phyloP scores from a whole-genome alignment of 2,329 filamentous ascomycete species.

The Colletotrichum theobromicola region DNA sequence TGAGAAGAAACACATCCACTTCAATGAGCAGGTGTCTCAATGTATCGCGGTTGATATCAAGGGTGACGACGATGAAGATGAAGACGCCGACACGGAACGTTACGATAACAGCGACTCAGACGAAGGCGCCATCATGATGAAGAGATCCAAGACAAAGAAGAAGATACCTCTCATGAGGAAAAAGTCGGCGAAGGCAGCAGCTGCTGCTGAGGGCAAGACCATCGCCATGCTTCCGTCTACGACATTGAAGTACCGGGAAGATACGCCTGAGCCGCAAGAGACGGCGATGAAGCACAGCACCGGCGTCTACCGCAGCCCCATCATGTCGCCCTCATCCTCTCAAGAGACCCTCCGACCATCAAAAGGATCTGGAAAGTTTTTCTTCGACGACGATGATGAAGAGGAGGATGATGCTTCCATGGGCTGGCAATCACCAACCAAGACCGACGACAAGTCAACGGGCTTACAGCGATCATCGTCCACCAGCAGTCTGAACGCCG shows the following conservation, averaged over 20 bases:
- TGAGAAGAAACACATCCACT: constrained; percentile 88
- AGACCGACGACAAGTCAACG: constrained; percentile 23
- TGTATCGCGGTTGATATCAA: constrained; percentile 93
- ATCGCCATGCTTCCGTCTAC: constrained; percentile 90
- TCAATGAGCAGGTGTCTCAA: constrained; percentile 94
- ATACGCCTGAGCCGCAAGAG: constrained; percentile 71
- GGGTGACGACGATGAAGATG: constrained; percentile 75
- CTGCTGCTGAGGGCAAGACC: constrained; percentile 75
- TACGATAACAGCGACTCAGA: constrained; percentile 72
- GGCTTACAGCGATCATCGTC: constrained; percentile 55
- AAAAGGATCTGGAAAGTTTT: constrained; percentile 68
- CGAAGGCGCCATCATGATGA: constrained; percentile 84
- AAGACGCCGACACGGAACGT: constrained; percentile 47
- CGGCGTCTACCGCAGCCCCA: constrained; percentile 49
- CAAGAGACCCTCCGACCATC: constrained; percentile 81
- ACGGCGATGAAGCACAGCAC: constrained; percentile 68
- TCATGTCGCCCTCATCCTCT: constrained; percentile 76
- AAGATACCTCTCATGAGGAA: constrained; percentile 58
- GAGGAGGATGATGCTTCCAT: constrained; percentile 53
- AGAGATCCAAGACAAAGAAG: constrained; percentile 63
- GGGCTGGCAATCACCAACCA: constrained; percentile 24
- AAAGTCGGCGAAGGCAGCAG: constrained; percentile 41
- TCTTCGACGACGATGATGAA: constrained; percentile 64
- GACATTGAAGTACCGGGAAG: constrained; percentile 82
- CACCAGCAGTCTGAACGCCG: constrained; percentile 51